Percentiles rank a stretch among this genome's conserved stretches.
phyloP scores from a whole-genome alignment of 306 rosid genomes.

The Oemleria cerasiformis region DNA sequence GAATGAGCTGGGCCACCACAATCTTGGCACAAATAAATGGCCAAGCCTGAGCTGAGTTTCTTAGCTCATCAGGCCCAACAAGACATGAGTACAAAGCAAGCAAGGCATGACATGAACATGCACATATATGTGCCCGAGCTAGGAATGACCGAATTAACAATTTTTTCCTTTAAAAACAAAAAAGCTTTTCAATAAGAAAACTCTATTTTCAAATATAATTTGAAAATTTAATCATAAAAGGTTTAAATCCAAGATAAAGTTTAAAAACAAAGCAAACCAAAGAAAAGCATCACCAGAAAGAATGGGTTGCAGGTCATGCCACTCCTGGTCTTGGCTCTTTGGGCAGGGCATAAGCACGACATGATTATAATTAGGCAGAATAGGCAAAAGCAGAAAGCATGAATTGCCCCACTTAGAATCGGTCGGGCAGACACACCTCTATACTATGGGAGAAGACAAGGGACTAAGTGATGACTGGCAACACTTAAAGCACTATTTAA shows the following conservation, averaged over 20 bases:
- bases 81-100: neutral
- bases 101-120: neutral
- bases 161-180: neutral
- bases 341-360: neutral
- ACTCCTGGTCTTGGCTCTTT: neutral
- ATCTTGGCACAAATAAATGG: neutral
- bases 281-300: neutral
- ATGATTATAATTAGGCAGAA: neutral
- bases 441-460: neutral
- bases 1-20: neutral
- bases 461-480: constrained; percentile 4
- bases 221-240: neutral
- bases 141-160: neutral
- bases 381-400: neutral
- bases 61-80: neutral
- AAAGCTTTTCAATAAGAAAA: neutral
- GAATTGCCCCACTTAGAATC: neutral
- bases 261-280: neutral
- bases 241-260: neutral
- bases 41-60: neutral
- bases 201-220: neutral
- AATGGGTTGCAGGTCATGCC: neutral
- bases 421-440: neutral
- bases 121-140: neutral
- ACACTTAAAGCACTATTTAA: constrained; percentile 4